These are phyloP conservation scores for Camelina laxa DNA, from an alignment of 345 rosid species.

Conservation along the genomic window DNA sequence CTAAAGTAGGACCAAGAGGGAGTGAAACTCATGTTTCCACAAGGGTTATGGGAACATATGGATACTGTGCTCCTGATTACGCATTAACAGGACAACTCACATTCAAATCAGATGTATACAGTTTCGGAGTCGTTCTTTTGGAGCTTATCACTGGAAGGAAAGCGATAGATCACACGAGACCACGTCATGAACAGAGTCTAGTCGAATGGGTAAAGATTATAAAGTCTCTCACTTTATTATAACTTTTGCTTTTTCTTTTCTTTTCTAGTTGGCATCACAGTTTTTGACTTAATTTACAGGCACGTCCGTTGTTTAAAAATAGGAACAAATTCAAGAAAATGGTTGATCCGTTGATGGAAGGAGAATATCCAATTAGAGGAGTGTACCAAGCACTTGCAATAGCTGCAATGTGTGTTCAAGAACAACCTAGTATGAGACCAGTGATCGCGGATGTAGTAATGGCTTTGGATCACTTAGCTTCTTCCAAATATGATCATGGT, in stretches of 20 bases:
- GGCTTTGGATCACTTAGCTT: conserved; percentile 80
- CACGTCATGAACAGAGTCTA: conserved; percentile 57
- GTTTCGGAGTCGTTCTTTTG: conserved; percentile 85
- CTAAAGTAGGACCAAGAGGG: conserved; percentile 91
- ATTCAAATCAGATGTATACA: conserved; percentile 81
- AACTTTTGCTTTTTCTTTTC: neutral
- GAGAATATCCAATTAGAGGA: conserved; percentile 68
- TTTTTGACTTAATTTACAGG: conserved; percentile 48
- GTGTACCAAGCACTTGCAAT: conserved; percentile 83
- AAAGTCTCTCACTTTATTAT: neutral
- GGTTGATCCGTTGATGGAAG: conserved; percentile 76
- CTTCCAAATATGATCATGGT: conserved; percentile 49
- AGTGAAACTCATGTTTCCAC: conserved; percentile 90
- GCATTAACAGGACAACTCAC: conserved; percentile 78
- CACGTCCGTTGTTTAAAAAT: conserved; percentile 79
- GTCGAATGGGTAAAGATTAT: conserved; percentile 74
- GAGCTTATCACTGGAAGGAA: conserved; percentile 85
- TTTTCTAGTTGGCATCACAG: neutral
- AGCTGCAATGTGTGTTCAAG: conserved; percentile 93
- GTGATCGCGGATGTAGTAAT: conserved; percentile 69
- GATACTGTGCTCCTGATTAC: conserved; percentile 65
- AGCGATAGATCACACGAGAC: conserved; percentile 61
- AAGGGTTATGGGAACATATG: conserved; percentile 90
- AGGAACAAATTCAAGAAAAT: conserved; percentile 62
- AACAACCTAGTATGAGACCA: conserved; percentile 78